phyloP scores from a whole-genome alignment of 768 basidiomycete genomes.

The Trametes villosa region DNA sequence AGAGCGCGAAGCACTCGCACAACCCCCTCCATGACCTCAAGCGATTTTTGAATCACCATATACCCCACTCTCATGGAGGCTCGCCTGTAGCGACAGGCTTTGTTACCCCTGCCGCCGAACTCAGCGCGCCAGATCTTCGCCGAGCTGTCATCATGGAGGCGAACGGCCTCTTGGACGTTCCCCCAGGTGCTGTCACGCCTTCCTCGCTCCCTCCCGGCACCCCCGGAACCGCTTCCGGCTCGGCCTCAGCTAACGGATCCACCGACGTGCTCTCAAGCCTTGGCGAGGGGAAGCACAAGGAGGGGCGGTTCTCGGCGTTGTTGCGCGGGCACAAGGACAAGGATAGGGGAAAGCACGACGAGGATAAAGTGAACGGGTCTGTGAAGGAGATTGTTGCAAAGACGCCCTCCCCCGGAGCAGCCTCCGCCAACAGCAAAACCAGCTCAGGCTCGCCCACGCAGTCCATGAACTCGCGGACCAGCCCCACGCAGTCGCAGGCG shows the following conservation, averaged over 20 bases:
- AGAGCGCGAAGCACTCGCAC: slow-evolving; percentile 46
- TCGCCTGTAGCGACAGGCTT: slow-evolving; percentile 30
- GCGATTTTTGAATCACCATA: slow-evolving; percentile 92
- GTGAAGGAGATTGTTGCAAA: slow-evolving; percentile 22
- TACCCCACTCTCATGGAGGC: slow-evolving; percentile 54
- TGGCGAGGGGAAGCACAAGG: slow-evolving; percentile 27
- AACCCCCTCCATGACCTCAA: slow-evolving; percentile 92
- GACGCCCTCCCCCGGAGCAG: slow-evolving; percentile 36
- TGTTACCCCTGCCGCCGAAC: slow-evolving; percentile 28
- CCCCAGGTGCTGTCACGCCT: slow-evolving; percentile 30
- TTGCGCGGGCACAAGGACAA: slow-evolving; percentile 42
- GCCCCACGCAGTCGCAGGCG: slow-evolving; percentile 13
- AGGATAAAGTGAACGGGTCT: slow-evolving; percentile 29
- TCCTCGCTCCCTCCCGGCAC: slow-evolving; percentile 16
- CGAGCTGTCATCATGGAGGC: slow-evolving; percentile 43
- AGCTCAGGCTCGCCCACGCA: slow-evolving; percentile 33
- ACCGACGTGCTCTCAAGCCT: slow-evolving; percentile 18
- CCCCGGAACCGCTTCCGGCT: slow-evolving; percentile 13
- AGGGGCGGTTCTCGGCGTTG: slow-evolving; percentile 37
- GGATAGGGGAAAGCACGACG: slow-evolving; percentile 29
- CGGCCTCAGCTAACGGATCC: slow-evolving; percentile 13
- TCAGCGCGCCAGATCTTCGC: slow-evolving; percentile 39
- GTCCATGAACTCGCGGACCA: slow-evolving; percentile 26
- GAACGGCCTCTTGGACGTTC: slow-evolving; percentile 36
- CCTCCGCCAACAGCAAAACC: slow-evolving; percentile 31